Conservation (phyloP, 192 early-diverging fungal genomes). For the Entomortierella chlamydospora region DNA sequence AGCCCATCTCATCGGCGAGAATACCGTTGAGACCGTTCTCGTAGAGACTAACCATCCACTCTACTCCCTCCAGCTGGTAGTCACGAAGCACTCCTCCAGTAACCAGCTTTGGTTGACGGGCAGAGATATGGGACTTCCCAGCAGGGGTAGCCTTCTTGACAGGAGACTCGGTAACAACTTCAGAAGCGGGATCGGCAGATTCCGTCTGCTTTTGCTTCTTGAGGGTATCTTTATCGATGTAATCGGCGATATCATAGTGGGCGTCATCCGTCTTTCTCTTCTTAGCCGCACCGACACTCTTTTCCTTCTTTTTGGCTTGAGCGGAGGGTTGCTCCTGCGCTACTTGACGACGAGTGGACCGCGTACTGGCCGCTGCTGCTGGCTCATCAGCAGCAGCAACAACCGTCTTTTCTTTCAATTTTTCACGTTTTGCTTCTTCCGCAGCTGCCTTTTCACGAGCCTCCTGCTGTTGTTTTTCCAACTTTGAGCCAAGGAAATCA, state of each 20-base stretch:
- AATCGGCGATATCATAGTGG: slow-evolving; percentile 63
- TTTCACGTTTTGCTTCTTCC: slow-evolving; percentile 24
- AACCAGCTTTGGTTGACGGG: slow-evolving; percentile 83
- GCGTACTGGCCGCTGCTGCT: slow-evolving; percentile 3
- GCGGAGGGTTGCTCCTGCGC: neutral
- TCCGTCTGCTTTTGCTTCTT: slow-evolving; percentile 37
- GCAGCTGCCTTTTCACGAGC: slow-evolving; percentile 61
- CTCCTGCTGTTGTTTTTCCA: slow-evolving; percentile 81
- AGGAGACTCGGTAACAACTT: slow-evolving; percentile 14
- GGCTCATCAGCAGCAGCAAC: slow-evolving; percentile 20
- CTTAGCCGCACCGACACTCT: slow-evolving; percentile 27
- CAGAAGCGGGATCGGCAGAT: neutral
- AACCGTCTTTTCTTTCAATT: slow-evolving; percentile 5
- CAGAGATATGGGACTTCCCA: slow-evolving; percentile 61
- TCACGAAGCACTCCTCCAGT: slow-evolving; percentile 90
- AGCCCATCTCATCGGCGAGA: slow-evolving; percentile 95
- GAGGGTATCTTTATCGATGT: slow-evolving; percentile 57
- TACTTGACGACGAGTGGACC: neutral
- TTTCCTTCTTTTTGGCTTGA: slow-evolving; percentile 17
- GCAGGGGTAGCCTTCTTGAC: slow-evolving; percentile 16
- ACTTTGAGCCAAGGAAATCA: slow-evolving; percentile 77
- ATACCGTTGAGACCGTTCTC: slow-evolving; percentile 98
- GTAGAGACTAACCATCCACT: slow-evolving; percentile 95
- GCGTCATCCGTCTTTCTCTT: slow-evolving; percentile 64
- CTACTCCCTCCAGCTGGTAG: slow-evolving; percentile 94